Percentiles rank a stretch among this genome's conserved stretches.
Evolutionary conservation across 1,139 yeast genomes (phyloP).

Genomic region (Taphrina confusa): DNA sequence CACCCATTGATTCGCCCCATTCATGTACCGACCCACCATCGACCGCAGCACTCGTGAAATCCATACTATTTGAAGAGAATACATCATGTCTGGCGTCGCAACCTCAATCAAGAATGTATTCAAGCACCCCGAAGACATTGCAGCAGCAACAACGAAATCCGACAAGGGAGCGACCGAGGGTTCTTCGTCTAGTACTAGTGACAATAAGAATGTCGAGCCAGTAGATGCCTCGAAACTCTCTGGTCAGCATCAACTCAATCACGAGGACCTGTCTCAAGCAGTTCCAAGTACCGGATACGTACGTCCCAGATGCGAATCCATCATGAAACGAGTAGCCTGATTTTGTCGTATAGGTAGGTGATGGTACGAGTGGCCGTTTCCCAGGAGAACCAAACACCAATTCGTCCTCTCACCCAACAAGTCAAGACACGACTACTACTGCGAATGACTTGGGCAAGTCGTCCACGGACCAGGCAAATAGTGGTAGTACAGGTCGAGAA

Average conservation of each 20-base stretch:
- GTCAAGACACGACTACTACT: not conserved
- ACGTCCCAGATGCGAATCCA: not conserved
- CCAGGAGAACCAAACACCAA: not conserved
- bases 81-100: slow-evolving; percentile 6
- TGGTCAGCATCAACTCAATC: not conserved
- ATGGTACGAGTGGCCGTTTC: slow-evolving; percentile 2
- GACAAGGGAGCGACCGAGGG: not conserved
- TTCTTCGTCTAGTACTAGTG: no score
- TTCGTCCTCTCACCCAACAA: not conserved
- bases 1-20: no score
- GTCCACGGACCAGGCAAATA: not conserved
- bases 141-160: no score
- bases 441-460: not conserved
- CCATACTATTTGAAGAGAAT: not conserved
- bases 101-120: slow-evolving; percentile 4
- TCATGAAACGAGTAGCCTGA: not conserved
- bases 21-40: no score
- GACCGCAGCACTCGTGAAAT: no score
- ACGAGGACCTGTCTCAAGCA: not conserved
- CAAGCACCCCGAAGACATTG: slow-evolving; percentile 14
- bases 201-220: no score
- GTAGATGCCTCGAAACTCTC: no score
- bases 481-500: slow-evolving; percentile 3
- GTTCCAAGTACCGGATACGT: slow-evolving; percentile 14
- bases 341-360: not conserved